Evolutionary conservation across 2,329 filamentous ascomycete genomes (phyloP).

Genomic region (Alternaria infectoria): DNA sequence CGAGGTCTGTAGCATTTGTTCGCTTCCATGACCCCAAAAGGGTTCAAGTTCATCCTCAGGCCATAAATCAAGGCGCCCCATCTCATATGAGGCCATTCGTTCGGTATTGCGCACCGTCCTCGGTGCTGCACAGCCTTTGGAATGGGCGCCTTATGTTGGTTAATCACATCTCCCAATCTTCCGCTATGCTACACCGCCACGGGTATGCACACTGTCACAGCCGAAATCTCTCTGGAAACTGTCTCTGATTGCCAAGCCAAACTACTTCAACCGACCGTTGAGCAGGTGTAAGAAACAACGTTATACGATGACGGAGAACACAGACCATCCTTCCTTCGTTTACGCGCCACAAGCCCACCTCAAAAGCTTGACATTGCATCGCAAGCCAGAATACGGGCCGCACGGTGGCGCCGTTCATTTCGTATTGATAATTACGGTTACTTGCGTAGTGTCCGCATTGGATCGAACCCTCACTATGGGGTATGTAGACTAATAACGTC

Average conservation of each 20-base stretch:
- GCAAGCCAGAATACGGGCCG: slow-evolving; percentile 4
- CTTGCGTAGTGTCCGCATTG: not conserved
- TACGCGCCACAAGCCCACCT: slow-evolving; percentile 5
- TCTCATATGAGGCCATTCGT: not conserved
- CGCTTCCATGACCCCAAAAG: not conserved
- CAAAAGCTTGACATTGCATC: slow-evolving; percentile 9
- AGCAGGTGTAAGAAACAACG: not conserved
- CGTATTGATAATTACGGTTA: slow-evolving; percentile 16
- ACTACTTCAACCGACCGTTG: not conserved
- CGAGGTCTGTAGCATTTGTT: not conserved
- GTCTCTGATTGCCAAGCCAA: not conserved
- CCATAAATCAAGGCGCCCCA: not conserved
- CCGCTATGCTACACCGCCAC: not conserved
- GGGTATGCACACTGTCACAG: not conserved
- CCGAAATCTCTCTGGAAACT: not conserved
- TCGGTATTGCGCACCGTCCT: not conserved
- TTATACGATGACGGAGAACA: not conserved
- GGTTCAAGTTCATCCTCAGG: not conserved
- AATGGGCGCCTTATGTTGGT: not conserved
- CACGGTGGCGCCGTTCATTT: slow-evolving; percentile 10
- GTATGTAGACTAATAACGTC: not conserved
- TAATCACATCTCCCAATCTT: not conserved
- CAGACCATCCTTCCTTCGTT: not conserved
- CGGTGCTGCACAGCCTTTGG: not conserved
- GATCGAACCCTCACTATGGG: not conserved